Evolutionary conservation across 805 yeast species (phyloP).

Genomic region (Pichia deserticola): DNA sequence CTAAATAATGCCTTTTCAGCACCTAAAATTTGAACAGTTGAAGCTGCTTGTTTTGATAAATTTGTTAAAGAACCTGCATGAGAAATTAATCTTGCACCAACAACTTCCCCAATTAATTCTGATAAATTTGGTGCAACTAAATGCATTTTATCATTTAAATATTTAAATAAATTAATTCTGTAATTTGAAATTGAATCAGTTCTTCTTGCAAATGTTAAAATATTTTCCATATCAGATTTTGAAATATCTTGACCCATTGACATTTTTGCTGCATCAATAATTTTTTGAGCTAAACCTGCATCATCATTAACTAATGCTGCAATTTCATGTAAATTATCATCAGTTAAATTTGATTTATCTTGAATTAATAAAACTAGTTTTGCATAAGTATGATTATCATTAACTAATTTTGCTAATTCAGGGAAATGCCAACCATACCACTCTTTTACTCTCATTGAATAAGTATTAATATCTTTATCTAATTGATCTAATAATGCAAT

Average conservation of each 20-base stretch:
- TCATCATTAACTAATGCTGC: slow-evolving; percentile 89
- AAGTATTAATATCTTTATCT: slow-evolving; percentile 96
- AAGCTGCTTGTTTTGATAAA: slow-evolving; percentile 96
- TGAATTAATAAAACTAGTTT: slow-evolving; percentile 71
- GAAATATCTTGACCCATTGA: slow-evolving; percentile 99
- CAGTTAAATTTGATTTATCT: slow-evolving; percentile 78
- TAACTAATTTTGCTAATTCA: slow-evolving; percentile 84
- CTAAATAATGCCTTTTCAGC: slow-evolving; percentile 96
- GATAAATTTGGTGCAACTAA: slow-evolving; percentile 96
- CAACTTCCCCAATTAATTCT: slow-evolving; percentile 96
- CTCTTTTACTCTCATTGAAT: slow-evolving; percentile 94
- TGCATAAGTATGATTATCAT: slow-evolving; percentile 84
- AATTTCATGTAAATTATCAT: slow-evolving; percentile 79
- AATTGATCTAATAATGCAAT: slow-evolving; percentile 95
- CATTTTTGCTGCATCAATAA: slow-evolving; percentile 90
- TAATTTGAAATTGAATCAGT: slow-evolving; percentile 88
- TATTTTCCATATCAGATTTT: slow-evolving; percentile 89
- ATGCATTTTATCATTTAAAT: slow-evolving; percentile 93
- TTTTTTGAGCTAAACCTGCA: slow-evolving; percentile 83
- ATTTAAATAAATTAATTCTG: slow-evolving; percentile 74
- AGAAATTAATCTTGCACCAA: slow-evolving; percentile 96
- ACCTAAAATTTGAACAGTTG: slow-evolving; percentile 96
- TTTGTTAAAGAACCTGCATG: slow-evolving; percentile 98
- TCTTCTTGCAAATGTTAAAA: slow-evolving; percentile 85
- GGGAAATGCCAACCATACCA: slow-evolving; percentile 99